Evolutionary conservation across 176 grass and related monocot genomes (phyloP).

Genomic region (Hyparrhenia diplandra): DNA sequence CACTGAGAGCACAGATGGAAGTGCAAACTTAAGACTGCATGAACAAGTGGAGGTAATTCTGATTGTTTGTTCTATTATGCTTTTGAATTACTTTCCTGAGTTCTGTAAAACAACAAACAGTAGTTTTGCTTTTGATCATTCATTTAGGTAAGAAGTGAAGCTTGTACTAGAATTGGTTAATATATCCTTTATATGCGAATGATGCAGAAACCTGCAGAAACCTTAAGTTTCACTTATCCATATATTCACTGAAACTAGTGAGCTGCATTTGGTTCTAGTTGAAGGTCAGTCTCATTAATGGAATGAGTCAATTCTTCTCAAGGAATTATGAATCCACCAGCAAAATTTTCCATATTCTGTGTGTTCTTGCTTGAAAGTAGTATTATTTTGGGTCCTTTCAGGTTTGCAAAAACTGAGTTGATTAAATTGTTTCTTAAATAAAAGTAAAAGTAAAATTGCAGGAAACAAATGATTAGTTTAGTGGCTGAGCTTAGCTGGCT

Average conservation of each 20-base stretch:
- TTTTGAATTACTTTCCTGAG: neutral
- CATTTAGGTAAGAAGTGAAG: neutral
- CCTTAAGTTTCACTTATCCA: neutral
- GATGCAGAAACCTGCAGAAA: neutral
- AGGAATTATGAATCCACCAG: neutral
- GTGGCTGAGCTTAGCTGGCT: neutral
- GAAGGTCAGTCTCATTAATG: neutral
- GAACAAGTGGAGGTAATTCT: slow-evolving; percentile 93
- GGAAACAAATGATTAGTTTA: slow-evolving; percentile 3
- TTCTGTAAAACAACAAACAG: neutral
- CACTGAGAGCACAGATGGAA: slow-evolving; percentile 90
- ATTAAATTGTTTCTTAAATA: neutral
- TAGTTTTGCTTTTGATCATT: neutral
- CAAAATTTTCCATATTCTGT: neutral
- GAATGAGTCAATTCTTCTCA: neutral
- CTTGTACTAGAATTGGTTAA: neutral
- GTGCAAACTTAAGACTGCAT: slow-evolving; percentile 87
- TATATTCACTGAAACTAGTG: neutral
- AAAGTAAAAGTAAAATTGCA: neutral
- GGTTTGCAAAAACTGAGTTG: neutral
- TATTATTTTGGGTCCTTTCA: neutral
- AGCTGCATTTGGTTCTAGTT: neutral
- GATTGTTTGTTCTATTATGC: neutral
- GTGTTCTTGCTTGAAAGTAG: neutral
- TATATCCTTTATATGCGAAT: neutral